Percentiles rank a stretch among this genome's conserved stretches.
phyloP scores from a whole-genome alignment of 768 basidiomycete genomes.

The Pulveroboletus sp. region DNA sequence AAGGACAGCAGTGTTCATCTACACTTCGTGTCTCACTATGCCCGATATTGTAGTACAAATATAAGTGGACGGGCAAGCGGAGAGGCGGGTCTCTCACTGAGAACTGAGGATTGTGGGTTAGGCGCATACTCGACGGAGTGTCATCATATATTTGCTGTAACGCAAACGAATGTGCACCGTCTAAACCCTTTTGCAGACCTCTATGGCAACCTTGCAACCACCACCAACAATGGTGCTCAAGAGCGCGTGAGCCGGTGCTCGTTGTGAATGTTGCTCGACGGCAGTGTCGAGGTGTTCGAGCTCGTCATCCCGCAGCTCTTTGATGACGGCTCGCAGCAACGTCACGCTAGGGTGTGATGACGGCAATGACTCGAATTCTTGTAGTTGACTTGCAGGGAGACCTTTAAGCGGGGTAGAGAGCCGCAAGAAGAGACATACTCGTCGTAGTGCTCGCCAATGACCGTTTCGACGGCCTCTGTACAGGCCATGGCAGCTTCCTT shows the following conservation, averaged over 20 bases:
- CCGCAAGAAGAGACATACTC: conserved; percentile 57
- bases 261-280: conserved; percentile 80
- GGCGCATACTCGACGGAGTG: not conserved
- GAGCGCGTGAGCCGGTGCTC: conserved; percentile 87
- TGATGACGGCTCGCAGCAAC: conserved; percentile 64
- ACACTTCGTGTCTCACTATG: conserved; percentile 4
- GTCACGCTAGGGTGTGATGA: conserved; percentile 74
- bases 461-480: conserved; percentile 96
- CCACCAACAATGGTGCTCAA: conserved; percentile 79
- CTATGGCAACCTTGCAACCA: conserved; percentile 88
- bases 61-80: conserved; percentile 50
- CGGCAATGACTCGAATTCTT: conserved; percentile 59
- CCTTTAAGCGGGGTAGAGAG: conserved; percentile 3
- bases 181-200: conserved; percentile 79
- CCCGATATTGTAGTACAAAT: conserved; percentile 38
- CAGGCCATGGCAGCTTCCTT: conserved; percentile 97
- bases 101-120: conserved; percentile 12
- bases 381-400: conserved; percentile 61
- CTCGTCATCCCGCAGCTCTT: conserved; percentile 91
- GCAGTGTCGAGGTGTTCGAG: conserved; percentile 91
- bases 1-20: conserved; percentile 29
- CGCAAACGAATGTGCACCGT: not conserved
- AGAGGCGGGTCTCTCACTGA: conserved; percentile 40
- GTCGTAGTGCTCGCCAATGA: conserved; percentile 97
- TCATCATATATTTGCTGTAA: not conserved